Evolutionary conservation across 164 flowering plant species (phyloP).

Genomic region (Litsea cubeba): DNA sequence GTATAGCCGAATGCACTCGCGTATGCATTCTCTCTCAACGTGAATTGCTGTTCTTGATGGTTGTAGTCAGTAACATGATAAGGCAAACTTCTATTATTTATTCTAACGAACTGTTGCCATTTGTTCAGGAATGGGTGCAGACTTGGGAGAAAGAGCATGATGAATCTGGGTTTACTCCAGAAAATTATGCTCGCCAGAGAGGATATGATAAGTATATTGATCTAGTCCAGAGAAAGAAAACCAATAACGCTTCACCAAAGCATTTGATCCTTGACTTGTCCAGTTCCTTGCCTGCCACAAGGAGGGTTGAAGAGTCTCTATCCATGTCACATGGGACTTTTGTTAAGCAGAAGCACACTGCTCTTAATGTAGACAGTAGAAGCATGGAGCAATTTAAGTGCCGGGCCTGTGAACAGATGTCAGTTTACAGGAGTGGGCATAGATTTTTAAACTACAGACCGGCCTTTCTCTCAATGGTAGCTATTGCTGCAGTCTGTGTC

Average conservation of each 20-base stretch:
- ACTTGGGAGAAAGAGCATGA: conserved; percentile 65
- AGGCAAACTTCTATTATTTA: not conserved
- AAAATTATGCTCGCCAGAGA: conserved; percentile 59
- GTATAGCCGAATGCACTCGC: not conserved
- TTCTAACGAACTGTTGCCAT: not conserved
- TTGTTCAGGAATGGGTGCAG: conserved; percentile 55
- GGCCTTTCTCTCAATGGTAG: conserved; percentile 39
- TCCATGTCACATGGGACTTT: not conserved
- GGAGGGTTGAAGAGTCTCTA: not conserved
- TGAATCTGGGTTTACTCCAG: conserved; percentile 58
- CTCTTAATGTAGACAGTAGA: not conserved
- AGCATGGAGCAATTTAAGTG: not conserved
- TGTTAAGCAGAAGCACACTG: not conserved
- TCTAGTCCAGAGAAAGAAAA: conserved; percentile 54
- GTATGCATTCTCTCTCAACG: too few species aligned
- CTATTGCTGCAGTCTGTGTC: conserved; percentile 14
- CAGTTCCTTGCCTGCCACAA: conserved; percentile 14
- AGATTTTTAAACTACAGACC: conserved; percentile 47
- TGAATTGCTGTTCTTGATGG: not conserved
- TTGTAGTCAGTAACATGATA: not conserved
- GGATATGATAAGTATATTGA: conserved; percentile 54
- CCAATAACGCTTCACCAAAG: conserved; percentile 22
- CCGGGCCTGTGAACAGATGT: not conserved
- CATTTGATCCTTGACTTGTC: conserved; percentile 61
- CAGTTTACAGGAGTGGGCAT: not conserved